phyloP scores from a whole-genome alignment of 495 filamentous ascomycete genomes.

The Astrocystis sublimbata region DNA sequence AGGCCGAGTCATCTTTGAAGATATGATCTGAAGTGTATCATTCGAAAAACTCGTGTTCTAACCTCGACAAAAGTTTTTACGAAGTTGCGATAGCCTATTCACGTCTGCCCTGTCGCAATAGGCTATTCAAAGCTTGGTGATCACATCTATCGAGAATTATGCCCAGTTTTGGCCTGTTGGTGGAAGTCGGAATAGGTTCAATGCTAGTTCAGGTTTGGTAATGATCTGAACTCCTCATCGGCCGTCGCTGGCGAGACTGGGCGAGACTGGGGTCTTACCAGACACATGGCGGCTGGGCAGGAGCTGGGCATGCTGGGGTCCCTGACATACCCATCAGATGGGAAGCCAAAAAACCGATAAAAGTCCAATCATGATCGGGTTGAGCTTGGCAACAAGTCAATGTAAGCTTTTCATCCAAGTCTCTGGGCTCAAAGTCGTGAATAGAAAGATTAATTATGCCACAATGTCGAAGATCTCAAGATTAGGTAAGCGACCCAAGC shows the following conservation, averaged over 20 bases:
- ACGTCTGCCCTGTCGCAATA: too few relatives aligned
- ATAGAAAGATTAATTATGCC: too few relatives aligned
- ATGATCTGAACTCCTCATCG: conserved; percentile 2
- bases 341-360: background rate
- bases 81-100: background rate
- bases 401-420: background rate
- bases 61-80: background rate
- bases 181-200: background rate
- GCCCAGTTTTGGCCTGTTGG: conserved; percentile 1
- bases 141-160: background rate
- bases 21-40: background rate
- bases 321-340: background rate
- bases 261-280: background rate
- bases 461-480: too few relatives aligned
- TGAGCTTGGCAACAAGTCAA: background rate
- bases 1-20: too few relatives aligned
- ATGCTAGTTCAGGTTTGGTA: conserved; percentile 1
- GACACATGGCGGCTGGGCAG: background rate
- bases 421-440: background rate
- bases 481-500: too few relatives aligned
- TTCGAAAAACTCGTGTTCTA: background rate
- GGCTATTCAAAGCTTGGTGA: background rate
- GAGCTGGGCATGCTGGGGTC: background rate
- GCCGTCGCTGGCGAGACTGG: too few relatives aligned
- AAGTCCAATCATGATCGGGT: background rate